Evolutionary conservation across 2,329 filamentous ascomycete species (phyloP).

Genomic region (Hypoxylon sp.): DNA sequence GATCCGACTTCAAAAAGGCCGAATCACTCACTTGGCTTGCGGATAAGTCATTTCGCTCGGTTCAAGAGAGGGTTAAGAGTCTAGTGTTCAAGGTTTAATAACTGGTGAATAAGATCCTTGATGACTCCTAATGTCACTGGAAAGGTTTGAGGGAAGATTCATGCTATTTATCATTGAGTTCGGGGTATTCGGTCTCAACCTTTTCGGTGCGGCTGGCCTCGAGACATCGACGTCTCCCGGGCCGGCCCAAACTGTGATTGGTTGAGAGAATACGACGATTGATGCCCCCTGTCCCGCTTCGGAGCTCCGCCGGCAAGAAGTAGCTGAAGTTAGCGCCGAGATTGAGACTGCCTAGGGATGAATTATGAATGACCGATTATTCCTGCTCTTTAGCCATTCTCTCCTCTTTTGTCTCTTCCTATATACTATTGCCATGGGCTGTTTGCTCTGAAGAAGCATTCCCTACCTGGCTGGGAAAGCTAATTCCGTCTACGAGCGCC

Average conservation of each 20-base stretch:
- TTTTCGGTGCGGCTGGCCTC: neutral
- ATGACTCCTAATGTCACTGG: neutral
- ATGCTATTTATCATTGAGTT: constrained; percentile 20
- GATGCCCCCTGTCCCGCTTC: constrained; percentile 23
- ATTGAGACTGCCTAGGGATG: neutral
- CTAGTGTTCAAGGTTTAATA: constrained; percentile 1
- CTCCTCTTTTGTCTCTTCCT: neutral
- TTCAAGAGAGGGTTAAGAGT: neutral
- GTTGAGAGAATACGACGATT: constrained; percentile 23
- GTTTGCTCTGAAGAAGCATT: too few relatives aligned
- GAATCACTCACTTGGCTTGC: constrained; percentile 14
- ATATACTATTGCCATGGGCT: neutral
- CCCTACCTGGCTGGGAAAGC: neutral
- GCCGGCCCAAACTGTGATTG: constrained; percentile 18
- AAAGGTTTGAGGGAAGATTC: neutral
- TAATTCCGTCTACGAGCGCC: too few relatives aligned
- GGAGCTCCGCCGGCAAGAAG: constrained; percentile 10
- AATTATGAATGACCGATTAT: neutral
- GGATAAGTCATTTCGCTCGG: constrained; percentile 12
- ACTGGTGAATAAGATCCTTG: neutral
- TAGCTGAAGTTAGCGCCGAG: neutral
- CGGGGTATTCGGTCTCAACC: neutral
- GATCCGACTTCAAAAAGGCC: neutral
- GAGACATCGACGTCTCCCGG: constrained; percentile 3
- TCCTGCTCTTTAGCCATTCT: neutral